These are phyloP conservation scores for Leucaena leucocephala DNA, from an alignment of 306 rosid species.

Conservation along the genomic window DNA sequence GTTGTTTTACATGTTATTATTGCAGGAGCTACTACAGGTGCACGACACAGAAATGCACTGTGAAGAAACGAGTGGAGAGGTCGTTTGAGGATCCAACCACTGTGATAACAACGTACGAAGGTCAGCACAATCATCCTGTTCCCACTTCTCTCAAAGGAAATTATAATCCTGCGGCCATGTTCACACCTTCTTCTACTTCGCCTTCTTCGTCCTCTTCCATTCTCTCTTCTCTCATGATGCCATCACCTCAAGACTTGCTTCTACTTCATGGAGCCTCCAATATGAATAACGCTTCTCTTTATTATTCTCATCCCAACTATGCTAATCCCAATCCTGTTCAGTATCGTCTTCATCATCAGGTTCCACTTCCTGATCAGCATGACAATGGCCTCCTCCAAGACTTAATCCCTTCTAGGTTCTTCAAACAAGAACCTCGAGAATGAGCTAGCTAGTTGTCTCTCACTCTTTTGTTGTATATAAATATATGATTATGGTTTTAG, in stretches of 20 bases:
- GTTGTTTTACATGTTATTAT: background rate
- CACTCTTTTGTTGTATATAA: constrained; percentile 37
- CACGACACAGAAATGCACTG: constrained; percentile 82
- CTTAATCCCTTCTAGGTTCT: constrained; percentile 68
- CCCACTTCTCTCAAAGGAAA: constrained; percentile 74
- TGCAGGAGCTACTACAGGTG: constrained; percentile 85
- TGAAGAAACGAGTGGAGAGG: constrained; percentile 88
- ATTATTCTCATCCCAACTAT: constrained; percentile 24
- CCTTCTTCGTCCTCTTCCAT: constrained; percentile 5
- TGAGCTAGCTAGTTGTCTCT: background rate
- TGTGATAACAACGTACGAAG: constrained; percentile 86
- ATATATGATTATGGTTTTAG: too few species aligned
- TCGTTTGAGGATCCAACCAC: constrained; percentile 70
- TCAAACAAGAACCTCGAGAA: constrained; percentile 58
- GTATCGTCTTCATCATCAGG: constrained; percentile 26
- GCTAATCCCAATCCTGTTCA: constrained; percentile 27
- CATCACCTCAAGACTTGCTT: background rate
- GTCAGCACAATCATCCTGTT: constrained; percentile 85
- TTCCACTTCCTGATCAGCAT: constrained; percentile 28
- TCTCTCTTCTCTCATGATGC: background rate
- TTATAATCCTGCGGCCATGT: constrained; percentile 49
- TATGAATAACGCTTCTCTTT: background rate
- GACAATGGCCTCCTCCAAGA: constrained; percentile 80
- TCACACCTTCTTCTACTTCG: constrained; percentile 55
- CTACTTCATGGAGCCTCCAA: constrained; percentile 7